Conservation (phyloP, 805 yeast genomes). For the Yamadazyma akitaensis region DNA sequence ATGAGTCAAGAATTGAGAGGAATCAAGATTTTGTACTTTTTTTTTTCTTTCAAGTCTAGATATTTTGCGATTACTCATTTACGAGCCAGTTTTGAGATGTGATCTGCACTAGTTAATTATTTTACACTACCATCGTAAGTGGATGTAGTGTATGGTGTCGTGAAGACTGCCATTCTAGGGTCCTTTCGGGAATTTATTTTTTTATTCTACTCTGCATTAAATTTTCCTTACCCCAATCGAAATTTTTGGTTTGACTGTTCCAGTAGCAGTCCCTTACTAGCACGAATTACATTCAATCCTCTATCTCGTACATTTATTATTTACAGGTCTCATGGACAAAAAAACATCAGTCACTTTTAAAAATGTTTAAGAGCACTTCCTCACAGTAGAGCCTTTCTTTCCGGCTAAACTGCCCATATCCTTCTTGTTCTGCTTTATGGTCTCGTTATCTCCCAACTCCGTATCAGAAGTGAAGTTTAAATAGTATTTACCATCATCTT, state of each 20-base stretch:
- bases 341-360: not conserved
- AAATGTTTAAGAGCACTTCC: slow-evolving; percentile 5
- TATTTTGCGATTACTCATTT: not conserved
- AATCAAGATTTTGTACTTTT: not conserved
- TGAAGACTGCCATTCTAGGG: too few relatives aligned
- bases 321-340: too few relatives aligned
- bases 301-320: too few relatives aligned
- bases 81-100: not conserved
- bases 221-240: too few relatives aligned
- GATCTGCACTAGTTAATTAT: too few relatives aligned
- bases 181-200: too few relatives aligned
- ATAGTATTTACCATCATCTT: slow-evolving; percentile 42
- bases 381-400: slow-evolving; percentile 35
- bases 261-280: too few relatives aligned
- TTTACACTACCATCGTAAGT: too few relatives aligned
- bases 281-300: too few relatives aligned
- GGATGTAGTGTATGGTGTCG: too few relatives aligned
- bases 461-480: slow-evolving; percentile 77
- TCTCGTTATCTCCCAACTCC: slow-evolving; percentile 89
- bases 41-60: not conserved
- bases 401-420: slow-evolving; percentile 48
- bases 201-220: too few relatives aligned
- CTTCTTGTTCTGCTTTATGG: slow-evolving; percentile 52
- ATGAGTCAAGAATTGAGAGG: not conserved
- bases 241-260: too few relatives aligned